Percentiles rank a stretch among this genome's conserved stretches.
Conservation (phyloP, 2,329 filamentous ascomycete genomes). For the Pezicula neosporulosa region DNA sequence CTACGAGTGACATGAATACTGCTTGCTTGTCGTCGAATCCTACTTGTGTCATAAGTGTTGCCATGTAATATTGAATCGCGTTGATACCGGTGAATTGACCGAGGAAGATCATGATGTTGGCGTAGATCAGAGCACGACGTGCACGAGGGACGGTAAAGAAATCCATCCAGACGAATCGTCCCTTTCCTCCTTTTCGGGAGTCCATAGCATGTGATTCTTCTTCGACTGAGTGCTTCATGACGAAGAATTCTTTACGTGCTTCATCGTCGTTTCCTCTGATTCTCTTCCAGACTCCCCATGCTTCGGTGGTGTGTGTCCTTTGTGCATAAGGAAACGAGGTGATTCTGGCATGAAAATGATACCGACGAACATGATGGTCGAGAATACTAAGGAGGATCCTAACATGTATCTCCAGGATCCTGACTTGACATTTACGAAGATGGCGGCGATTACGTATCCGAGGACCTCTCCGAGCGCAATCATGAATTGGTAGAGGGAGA, state of each 20-base stretch:
- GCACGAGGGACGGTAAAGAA: conserved; percentile 68
- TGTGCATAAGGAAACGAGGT: conserved; percentile 69
- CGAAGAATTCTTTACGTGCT: conserved; percentile 65
- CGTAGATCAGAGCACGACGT: conserved; percentile 63
- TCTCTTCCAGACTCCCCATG: conserved; percentile 69
- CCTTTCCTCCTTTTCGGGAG: conserved; percentile 43
- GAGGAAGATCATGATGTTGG: conserved; percentile 66
- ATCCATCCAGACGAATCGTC: conserved; percentile 66
- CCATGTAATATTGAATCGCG: conserved; percentile 72
- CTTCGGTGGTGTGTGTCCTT: conserved; percentile 52
- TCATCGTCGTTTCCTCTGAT: conserved; percentile 61
- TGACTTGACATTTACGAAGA: conserved; percentile 60
- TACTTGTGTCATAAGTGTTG: conserved; percentile 61
- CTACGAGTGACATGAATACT: conserved; percentile 74
- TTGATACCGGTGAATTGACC: conserved; percentile 71
- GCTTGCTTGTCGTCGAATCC: conserved; percentile 59
- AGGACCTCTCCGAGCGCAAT: conserved; percentile 73
- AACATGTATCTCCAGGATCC: conserved; percentile 75
- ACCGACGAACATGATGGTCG: conserved; percentile 56
- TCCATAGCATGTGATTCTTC: conserved; percentile 49
- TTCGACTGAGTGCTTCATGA: conserved; percentile 63
- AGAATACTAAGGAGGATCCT: conserved; percentile 68
- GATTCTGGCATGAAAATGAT: conserved; percentile 72
- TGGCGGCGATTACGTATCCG: conserved; percentile 69
- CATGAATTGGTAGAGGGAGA: conserved; percentile 73